Evolutionary conservation across 805 yeast species (phyloP), one percentile per base, ranked within the genome.

Genomic region (Sungouiozyma intestinalis): DNA sequence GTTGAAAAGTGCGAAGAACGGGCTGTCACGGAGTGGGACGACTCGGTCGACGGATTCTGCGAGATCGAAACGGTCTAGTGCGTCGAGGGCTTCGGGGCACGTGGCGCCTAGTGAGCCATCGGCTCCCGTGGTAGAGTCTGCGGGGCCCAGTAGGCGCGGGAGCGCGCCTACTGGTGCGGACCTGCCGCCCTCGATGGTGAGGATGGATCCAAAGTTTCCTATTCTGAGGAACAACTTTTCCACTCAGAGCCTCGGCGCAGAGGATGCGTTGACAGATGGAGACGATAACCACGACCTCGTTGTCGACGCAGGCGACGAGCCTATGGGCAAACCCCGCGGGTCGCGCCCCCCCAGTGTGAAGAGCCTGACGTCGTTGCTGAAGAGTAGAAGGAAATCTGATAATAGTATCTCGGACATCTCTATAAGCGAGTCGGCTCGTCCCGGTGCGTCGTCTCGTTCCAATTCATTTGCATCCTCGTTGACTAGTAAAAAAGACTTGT

Each of bases 181-280:
- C 43, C 62, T 79, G 42, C 85, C 86, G 15, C 77, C 82, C 15
- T 76, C 84, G 33, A 79, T 82, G 87, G 66, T 73, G 31, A 78
- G 75, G 48, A 66, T 77, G 45, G 82, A 73, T 50, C 90, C 92
- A 16, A 81, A 76, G 52, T 77, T 78, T 41, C 88, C 92, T 2
- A 83, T 83, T 45, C 68, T 83, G 50, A 68, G 79, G 49, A 68
- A 71, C 42, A 56, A 53, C 42, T 44, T 44, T 16, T 20, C 36
- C 8, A 17, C 8, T 16, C 18, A 16, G 7, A 18, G 11, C 17
- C n/a, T 44, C 51, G 39, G 44, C 46, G 2, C 52, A 35, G 63
- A 58, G 40, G 52, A 50, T 46, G 63, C 60, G 11, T 43, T 55
- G 20, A 53, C 63, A 6, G 64, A 54, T 45, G 62, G 53, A 38